Conservation (phyloP, 1,284 basidiomycete species). For the Afroboletus lepidellus region DNA sequence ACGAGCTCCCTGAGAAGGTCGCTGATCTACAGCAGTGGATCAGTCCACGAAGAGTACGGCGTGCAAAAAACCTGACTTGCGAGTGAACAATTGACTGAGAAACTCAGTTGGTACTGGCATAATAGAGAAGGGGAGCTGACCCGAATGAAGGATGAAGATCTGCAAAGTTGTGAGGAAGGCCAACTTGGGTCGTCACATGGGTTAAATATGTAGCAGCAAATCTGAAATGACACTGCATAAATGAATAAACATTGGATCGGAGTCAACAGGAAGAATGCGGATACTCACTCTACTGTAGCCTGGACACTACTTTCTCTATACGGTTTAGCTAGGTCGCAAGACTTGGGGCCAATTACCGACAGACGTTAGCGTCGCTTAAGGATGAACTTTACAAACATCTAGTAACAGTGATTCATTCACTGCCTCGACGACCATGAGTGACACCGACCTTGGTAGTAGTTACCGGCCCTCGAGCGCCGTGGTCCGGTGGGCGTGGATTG, state of each 20-base stretch:
- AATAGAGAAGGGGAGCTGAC: not conserved
- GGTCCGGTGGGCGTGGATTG: not conserved
- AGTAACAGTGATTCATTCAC: no score
- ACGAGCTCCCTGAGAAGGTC: not conserved
- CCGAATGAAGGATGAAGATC: not conserved
- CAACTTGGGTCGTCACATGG: not conserved
- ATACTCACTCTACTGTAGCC: not conserved
- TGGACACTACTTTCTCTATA: not conserved
- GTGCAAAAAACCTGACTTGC: not conserved
- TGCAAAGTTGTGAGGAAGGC: not conserved
- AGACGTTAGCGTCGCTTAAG: not conserved
- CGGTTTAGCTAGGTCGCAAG: not conserved
- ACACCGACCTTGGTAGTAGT: no score
- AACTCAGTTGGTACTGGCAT: not conserved
- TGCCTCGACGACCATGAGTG: no score
- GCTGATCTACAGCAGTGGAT: not conserved
- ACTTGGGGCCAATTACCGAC: not conserved
- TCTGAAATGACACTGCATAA: not conserved
- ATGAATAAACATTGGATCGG: not conserved
- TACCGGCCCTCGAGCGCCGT: no score
- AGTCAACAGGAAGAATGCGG: not conserved
- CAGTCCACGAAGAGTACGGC: not conserved
- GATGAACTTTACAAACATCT: not conserved
- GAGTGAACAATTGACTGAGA: not conserved
- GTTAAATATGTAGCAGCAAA: not conserved